Evolutionary conservation across 352 stramenopile genomes (phyloP), one percentile per base, ranked within the genome.

Genomic region (Phytophthora constricta): DNA sequence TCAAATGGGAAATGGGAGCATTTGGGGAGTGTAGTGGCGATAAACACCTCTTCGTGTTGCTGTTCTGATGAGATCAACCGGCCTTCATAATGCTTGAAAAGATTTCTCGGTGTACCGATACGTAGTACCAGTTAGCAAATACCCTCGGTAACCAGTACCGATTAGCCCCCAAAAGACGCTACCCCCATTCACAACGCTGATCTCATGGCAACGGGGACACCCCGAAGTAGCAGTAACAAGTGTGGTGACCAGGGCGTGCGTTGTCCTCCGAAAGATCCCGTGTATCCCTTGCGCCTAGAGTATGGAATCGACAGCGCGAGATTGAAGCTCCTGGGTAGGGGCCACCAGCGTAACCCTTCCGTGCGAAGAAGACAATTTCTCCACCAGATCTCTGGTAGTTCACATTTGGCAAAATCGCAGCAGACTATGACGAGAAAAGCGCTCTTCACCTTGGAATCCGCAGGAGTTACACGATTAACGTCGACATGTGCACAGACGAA

Each of bases 291-390:
- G 23, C 68, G 63, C 4, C 45, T 66, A 8, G 68, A 66, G 19
- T 70, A 72, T n/a, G 63, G 48, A 11, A 41, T 28, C 27, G 53
- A 72, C 22, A 51, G 22, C 17, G 51, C 46, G 22, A 69, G 68
- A 17, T 71, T 76, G 14, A 72, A 62, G 17, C 49, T 76, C 31
- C 13, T 76, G 17, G 63, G 68, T 27, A 64, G 64, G 33, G 64
- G 16, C 22, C 22, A 45, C 22, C 58, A 62, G 23, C 48, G 47
- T 11, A 72, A 72, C 31, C 52, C 53, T 51, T 70, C 62, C 7
- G 33, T 72, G 33, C 68, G 51, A 47, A 62, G 13, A 50, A 65
- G 27, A 22, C 62, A 70, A 28, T 76, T 72, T 34, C 28, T 72
- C 23, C 33, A 67, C 34, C 37, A 62, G 4, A 20, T 72, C 10